Evolutionary conservation across 495 filamentous ascomycete species (phyloP), one percentile per base, ranked within the genome.

Genomic region (Daldinia caldariorum): DNA sequence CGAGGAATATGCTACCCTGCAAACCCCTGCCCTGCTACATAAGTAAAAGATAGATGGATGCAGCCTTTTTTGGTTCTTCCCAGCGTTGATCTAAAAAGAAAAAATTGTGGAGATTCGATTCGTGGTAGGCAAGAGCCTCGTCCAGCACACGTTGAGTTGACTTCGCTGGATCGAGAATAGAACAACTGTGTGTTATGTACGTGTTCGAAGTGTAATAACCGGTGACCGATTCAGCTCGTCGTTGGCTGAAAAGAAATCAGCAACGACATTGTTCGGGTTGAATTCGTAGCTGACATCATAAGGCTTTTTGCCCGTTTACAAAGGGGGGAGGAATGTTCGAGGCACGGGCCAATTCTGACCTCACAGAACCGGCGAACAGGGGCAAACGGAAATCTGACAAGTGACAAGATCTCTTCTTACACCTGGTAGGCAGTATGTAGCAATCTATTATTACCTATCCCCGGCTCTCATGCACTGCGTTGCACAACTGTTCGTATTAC

Each of bases 201-300:
- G 56, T 59, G 14, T 47, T 47, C 43, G 16, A 47, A 47, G 43
- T 47, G 43, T 47, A 47, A 10, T 3, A 45, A 45, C 41, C 16
- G 18, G 16, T 8, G 18, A n/a, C 4, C 10, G 6, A 45, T 26
- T 47, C 3, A 47, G 43, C 8, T 4, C 0, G 18, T 22, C 2
- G 43, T 47, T 47, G 43, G 43, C n/a, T 31, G 31, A 12, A n/a
- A 31, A 12, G n/a, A 31, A 45, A 16, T 22, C 20, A 6, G 38
- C 37, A 13, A 29, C 37, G 37, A 59, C 18, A 45, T 58, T 31
- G 37, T 41, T 54, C 3, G 37, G 37, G 66, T 31, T 58, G 34
- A 67, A 59, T 63, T 67, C 59, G 54, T 34, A 56, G 66, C 62
- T 73, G 70, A 73, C 70, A 73, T 73, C 70, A 73, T 73, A 47